Conservation (phyloP, 2,329 filamentous ascomycete genomes). For the Cryphonectria parasitica region DNA sequence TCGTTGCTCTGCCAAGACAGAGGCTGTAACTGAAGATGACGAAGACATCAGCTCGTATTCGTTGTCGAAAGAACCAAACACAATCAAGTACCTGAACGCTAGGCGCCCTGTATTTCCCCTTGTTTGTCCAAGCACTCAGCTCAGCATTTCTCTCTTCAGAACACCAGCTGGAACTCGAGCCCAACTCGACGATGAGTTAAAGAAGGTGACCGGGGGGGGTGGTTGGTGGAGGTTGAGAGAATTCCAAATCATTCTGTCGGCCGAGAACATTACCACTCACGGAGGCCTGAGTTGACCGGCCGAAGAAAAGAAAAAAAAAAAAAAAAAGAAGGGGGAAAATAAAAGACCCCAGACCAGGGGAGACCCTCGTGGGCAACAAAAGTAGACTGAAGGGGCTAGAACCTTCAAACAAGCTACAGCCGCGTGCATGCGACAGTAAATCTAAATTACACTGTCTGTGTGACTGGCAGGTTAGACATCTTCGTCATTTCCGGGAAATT, state of each 20-base stretch:
- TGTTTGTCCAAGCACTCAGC: not conserved
- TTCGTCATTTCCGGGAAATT: not conserved
- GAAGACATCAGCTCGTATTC: not conserved
- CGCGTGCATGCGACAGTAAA: not conserved
- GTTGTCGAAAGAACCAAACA: not conserved
- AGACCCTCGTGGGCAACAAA: not conserved
- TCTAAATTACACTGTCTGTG: not conserved
- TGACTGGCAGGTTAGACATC: not conserved
- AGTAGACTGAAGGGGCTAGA: not conserved
- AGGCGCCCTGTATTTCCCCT: not conserved
- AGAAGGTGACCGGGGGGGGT: no score
- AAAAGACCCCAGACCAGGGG: not conserved
- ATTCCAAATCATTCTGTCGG: not conserved
- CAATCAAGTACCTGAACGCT: not conserved
- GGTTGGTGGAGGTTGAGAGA: not conserved
- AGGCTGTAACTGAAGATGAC: not conserved
- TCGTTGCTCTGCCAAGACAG: not conserved
- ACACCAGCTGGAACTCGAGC: not conserved
- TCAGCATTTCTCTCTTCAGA: not conserved
- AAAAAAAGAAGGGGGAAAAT: no score
- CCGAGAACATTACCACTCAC: conserved; percentile 1
- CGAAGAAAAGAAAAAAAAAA: not conserved
- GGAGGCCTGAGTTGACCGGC: not conserved
- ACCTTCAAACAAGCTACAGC: not conserved
- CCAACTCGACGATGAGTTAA: not conserved